These are phyloP conservation scores for Pelargonium citronellum DNA, from an alignment of 441 rosid genomes.

Conservation along the genomic window DNA sequence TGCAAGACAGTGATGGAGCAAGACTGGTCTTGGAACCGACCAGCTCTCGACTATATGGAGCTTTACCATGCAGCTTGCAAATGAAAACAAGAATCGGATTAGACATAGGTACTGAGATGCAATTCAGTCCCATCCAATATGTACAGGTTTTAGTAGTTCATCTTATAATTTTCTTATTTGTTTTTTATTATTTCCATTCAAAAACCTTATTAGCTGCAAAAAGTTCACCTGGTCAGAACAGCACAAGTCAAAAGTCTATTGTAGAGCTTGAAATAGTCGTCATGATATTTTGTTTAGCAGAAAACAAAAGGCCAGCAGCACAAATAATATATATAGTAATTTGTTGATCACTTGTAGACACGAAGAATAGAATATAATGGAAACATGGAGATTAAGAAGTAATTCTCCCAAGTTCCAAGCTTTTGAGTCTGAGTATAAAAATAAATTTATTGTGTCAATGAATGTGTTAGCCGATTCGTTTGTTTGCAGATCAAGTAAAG, in stretches of 20 bases:
- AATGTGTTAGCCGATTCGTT: background rate
- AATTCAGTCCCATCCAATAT: constrained; percentile 19
- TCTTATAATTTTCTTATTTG: background rate
- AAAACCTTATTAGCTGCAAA: constrained; percentile 12
- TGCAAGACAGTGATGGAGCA: constrained; percentile 92
- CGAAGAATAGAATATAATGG: background rate
- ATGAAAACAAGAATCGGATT: constrained; percentile 25
- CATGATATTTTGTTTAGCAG: no score
- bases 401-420: background rate
- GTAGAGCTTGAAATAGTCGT: constrained; percentile 8
- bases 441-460: background rate
- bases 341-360: background rate
- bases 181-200: constrained; percentile 1
- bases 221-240: constrained; percentile 7
- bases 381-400: background rate
- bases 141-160: constrained; percentile 30
- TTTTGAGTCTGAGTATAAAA: background rate
- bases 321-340: background rate
- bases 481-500: background rate
- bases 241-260: constrained; percentile 3
- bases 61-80: constrained; percentile 85
- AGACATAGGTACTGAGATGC: background rate
- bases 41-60: constrained; percentile 94
- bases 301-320: no score
- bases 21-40: constrained; percentile 99